These are phyloP conservation scores for Eremothecium sinecaudum DNA, from an alignment of 1,139 yeast genomes.

Conservation along the genomic window DNA sequence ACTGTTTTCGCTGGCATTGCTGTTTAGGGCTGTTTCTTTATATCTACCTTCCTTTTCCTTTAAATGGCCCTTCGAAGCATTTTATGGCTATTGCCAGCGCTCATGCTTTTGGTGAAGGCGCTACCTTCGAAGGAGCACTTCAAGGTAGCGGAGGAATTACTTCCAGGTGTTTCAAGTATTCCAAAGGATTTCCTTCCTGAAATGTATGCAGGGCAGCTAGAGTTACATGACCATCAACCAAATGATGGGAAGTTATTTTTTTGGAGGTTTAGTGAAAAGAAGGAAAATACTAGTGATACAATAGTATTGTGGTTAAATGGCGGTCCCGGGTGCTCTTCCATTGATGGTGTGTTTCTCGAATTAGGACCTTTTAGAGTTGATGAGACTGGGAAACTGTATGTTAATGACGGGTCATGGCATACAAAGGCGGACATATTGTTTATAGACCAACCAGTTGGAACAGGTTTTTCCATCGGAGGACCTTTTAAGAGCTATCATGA, in stretches of 20 bases:
- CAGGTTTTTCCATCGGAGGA: constrained; percentile 60
- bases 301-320: constrained; percentile 88
- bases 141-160: constrained; percentile 20
- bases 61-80: no score
- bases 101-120: no score
- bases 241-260: constrained; percentile 63
- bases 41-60: no score
- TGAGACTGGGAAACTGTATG: constrained; percentile 35
- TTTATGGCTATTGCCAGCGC: no score
- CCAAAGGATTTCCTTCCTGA: constrained; percentile 18
- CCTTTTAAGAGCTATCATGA: constrained; percentile 42
- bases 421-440: constrained; percentile 68
- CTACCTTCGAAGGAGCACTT: constrained; percentile 13
- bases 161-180: constrained; percentile 25
- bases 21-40: no score
- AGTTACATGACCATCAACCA: constrained; percentile 27
- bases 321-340: constrained; percentile 94
- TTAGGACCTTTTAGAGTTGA: constrained; percentile 75
- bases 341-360: constrained; percentile 96
- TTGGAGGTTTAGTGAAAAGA: constrained; percentile 52
- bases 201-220: constrained; percentile 67
- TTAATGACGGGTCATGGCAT: constrained; percentile 79
- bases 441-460: constrained; percentile 92
- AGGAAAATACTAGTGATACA: constrained; percentile 31
- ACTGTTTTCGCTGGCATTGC: no score